Percentiles rank a stretch among this genome's conserved stretches.
These are phyloP conservation scores for Tillandsia leiboldiana DNA, from an alignment of 176 grass and related monocot genomes.

Conservation along the genomic window DNA sequence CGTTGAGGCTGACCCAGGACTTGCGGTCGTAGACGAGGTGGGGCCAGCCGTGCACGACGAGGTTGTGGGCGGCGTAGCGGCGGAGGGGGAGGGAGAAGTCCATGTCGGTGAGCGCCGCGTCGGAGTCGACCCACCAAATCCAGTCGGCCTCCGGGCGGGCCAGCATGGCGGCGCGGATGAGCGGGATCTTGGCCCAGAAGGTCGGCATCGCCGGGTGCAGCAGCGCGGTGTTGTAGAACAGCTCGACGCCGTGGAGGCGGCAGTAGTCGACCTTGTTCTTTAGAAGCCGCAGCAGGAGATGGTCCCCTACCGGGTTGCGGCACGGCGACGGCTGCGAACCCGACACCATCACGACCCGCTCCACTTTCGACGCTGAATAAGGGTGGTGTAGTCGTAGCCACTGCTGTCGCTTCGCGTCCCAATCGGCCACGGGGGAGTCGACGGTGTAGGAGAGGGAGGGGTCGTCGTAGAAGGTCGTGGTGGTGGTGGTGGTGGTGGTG, in stretches of 20 bases:
- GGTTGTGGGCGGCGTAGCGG: constrained; percentile 51
- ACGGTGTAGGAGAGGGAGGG: constrained; percentile 55
- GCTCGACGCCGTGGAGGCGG: constrained; percentile 55
- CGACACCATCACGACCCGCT: constrained; percentile 70
- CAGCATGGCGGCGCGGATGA: constrained; percentile 62
- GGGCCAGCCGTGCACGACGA: constrained; percentile 75
- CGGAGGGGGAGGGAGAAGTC: constrained; percentile 51
- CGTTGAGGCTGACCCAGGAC: constrained; percentile 84
- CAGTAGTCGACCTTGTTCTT: constrained; percentile 96
- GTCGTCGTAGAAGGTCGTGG: constrained; percentile 71
- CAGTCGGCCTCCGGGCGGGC: constrained; percentile 85
- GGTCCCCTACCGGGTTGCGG: constrained; percentile 39
- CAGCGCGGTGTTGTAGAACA: constrained; percentile 72
- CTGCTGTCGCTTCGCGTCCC: constrained; percentile 62
- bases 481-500: neutral
- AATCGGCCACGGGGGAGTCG: constrained; percentile 40
- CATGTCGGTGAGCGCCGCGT: constrained; percentile 95
- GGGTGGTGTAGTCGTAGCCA: constrained; percentile 47
- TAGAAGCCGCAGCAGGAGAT: constrained; percentile 49
- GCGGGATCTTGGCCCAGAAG: constrained; percentile 80
- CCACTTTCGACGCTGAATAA: constrained; percentile 1
- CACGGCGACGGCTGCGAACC: constrained; percentile 79
- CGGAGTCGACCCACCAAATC: constrained; percentile 97
- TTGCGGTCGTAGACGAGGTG: constrained; percentile 35
- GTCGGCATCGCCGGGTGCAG: constrained; percentile 51